Evolutionary conservation across 2,329 filamentous ascomycete species (phyloP), one percentile per base, ranked within the genome.

Genomic region (Dichotomopilus funicola): DNA sequence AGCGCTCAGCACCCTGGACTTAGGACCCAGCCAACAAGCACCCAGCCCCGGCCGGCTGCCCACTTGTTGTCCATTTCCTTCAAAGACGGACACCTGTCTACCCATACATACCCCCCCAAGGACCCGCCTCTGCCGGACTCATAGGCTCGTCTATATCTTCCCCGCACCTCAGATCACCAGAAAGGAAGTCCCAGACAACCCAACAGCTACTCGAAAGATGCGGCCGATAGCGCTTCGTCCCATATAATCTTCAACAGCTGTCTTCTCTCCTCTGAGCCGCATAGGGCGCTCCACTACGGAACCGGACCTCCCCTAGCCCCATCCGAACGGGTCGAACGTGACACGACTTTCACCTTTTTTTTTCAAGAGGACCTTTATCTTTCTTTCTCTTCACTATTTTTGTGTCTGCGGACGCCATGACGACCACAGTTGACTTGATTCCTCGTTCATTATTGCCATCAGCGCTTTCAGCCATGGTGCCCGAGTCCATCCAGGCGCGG

Each of bases 401-500:
- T 27, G 19, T 27, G 19, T 27, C 51, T 42, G 10, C 38, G 49
- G 42, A 41, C 45, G 54, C 36, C 54, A 63, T 63, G 61, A 58
- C 57, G 35, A 38, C 45, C 45, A 37, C 58, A 27, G 44, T 53
- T 46, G 54, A 59, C 34, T 19, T 49, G n/a, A 27, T 43, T 49
- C 45, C 27, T 27, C 51, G 19, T 27, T 27, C 19, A 27, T 27
- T 58, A 31, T 50, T 68, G 67, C 64, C 62, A 60, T 63, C 62
- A 58, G 62, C 61, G 65, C 64, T 63, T 54, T 62, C 66, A 54
- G 66, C 67, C 65, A 76, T 78, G 73, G 68, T 73, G 61, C 68
- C 72, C 54, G 71, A 75, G 54, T 66, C 72, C 42, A 62, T 68
- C 49, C 70, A 72, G 54, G 62, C 71, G 53, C 71, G 73, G 62